Conservation (phyloP, 2,329 filamentous ascomycete genomes). For the Fusarium siculi region DNA sequence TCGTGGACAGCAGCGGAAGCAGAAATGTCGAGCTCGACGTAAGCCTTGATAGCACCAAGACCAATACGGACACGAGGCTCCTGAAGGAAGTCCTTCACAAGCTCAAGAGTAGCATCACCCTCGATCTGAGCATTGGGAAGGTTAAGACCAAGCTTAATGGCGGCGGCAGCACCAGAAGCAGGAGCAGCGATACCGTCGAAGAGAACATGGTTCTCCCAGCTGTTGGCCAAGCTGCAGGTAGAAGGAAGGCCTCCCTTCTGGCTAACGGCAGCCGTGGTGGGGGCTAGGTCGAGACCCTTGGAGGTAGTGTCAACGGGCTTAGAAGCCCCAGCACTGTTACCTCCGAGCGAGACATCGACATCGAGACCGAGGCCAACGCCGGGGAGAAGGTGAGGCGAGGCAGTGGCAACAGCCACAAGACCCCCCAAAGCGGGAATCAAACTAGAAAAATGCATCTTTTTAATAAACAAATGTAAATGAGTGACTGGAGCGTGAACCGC, state of each 20-base stretch:
- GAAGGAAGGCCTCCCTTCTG: not conserved
- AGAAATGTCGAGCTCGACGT: constrained; percentile 60
- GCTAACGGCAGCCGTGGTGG: not conserved
- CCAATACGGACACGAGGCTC: constrained; percentile 56
- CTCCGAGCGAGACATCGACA: constrained; percentile 2
- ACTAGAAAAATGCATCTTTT: constrained; percentile 27
- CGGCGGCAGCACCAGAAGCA: constrained; percentile 24
- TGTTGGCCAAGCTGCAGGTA: constrained; percentile 22
- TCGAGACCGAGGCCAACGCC: not conserved
- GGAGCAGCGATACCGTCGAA: constrained; percentile 34
- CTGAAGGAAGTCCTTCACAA: constrained; percentile 54
- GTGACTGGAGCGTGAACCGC: constrained; percentile 35
- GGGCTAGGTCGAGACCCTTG: not conserved
- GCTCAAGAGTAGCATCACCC: constrained; percentile 57
- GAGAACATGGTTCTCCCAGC: constrained; percentile 28
- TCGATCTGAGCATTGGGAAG: constrained; percentile 54
- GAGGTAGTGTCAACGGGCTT: not conserved
- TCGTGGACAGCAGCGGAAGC: constrained; percentile 60
- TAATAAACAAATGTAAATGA: constrained; percentile 29
- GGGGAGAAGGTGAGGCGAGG: constrained; percentile 31
- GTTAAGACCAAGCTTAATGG: constrained; percentile 39
- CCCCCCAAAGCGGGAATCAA: constrained; percentile 28
- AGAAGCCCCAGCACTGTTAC: not conserved
- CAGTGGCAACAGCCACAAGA: constrained; percentile 32
- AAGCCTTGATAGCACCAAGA: constrained; percentile 62